Percentiles rank a stretch among this genome's conserved stretches.
These are phyloP conservation scores for Botrytis porri DNA, from an alignment of 2,329 filamentous ascomycete genomes.

Conservation along the genomic window DNA sequence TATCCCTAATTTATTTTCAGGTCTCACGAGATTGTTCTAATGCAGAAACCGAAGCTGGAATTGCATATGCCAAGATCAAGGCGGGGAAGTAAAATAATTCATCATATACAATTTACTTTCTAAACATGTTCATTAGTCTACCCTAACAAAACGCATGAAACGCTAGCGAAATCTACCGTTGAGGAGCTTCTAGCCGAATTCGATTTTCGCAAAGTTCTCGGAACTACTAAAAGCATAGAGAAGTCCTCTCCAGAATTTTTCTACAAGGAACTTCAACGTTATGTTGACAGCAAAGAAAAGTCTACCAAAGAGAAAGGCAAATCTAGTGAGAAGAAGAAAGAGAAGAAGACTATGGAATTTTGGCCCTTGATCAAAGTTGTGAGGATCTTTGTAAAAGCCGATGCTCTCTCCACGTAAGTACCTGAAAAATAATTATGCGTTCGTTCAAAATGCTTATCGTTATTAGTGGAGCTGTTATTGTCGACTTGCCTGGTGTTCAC, in stretches of 20 bases:
- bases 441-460: neutral
- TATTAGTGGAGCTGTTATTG: slow-evolving; percentile 47
- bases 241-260: slow-evolving; percentile 24
- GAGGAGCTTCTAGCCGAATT: slow-evolving; percentile 31
- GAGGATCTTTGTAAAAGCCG: slow-evolving; percentile 45
- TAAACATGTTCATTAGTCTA: slow-evolving; percentile 38
- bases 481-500: slow-evolving; percentile 53
- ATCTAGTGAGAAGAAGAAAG: slow-evolving; percentile 28
- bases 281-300: slow-evolving; percentile 33
- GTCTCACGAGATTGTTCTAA: slow-evolving; percentile 28
- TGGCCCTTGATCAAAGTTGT: slow-evolving; percentile 44
- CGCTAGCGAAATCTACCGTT: slow-evolving; percentile 36
- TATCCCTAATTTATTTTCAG: slow-evolving; percentile 34
- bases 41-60: slow-evolving; percentile 39
- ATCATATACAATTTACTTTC: slow-evolving; percentile 34
- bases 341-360: slow-evolving; percentile 38
- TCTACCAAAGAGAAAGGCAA: slow-evolving; percentile 41
- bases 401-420: slow-evolving; percentile 41
- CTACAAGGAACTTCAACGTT: slow-evolving; percentile 28
- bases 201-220: slow-evolving; percentile 25
- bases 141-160: slow-evolving; percentile 41
- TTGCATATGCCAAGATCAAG: slow-evolving; percentile 51
- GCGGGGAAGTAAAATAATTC: slow-evolving; percentile 34
- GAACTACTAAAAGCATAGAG: slow-evolving; percentile 26
- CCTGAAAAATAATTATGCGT: neutral